Evolutionary conservation across 1,284 basidiomycete genomes (phyloP), one percentile per base, ranked within the genome.

Genomic region (Heliocybe sulcata): DNA sequence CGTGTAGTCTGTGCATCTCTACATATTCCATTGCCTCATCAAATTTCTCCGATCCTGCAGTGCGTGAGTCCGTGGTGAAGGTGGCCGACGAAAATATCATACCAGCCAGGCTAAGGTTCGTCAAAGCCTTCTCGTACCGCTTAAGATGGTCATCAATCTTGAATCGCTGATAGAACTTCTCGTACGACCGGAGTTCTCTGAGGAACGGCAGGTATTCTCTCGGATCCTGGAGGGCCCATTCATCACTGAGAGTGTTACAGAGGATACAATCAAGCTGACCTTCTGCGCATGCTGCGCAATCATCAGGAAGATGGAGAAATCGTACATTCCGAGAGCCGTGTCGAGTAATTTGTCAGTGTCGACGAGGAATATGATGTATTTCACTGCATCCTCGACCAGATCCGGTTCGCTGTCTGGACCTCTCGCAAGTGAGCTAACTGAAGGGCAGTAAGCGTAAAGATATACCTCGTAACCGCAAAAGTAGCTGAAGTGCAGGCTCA

Each of bases 121-220:
- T 69, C 50, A 99, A 69, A 1, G 96, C 97, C 56, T 81, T 89
- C 52, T 77, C 73, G 61, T 90, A 71, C 35, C 93, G 81, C 62
- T 83, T 85, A 31, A 99, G 80, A 68, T 98, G 85, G 65, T 98
- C 94, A 66, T 99, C 95, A 59, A 99, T 98, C 59, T 82, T 81
- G 74, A 93, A 98, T 35, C 84, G 76, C 63, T 98, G 95, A 63
- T 96, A 92, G 66, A 85, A 79, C 54, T 82, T 83, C 48, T 92
- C 87, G 57, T 97, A 73, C 0, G 87, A 79, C 9, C 92, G 83
- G 11, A 99, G 77, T 61, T 95, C 92, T 14, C 94, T 85, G 53
- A 99, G 76, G 81, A 99, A 98, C 0, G 97, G 95, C 0, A 99
- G 81, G 66, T 99, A 99, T 69, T 99, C 97, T 63, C 95, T 83